Percentiles rank a stretch among this genome's conserved stretches.
These are phyloP conservation scores for Colletotrichum karsti DNA, from an alignment of 2,329 filamentous ascomycete genomes.

Conservation along the genomic window DNA sequence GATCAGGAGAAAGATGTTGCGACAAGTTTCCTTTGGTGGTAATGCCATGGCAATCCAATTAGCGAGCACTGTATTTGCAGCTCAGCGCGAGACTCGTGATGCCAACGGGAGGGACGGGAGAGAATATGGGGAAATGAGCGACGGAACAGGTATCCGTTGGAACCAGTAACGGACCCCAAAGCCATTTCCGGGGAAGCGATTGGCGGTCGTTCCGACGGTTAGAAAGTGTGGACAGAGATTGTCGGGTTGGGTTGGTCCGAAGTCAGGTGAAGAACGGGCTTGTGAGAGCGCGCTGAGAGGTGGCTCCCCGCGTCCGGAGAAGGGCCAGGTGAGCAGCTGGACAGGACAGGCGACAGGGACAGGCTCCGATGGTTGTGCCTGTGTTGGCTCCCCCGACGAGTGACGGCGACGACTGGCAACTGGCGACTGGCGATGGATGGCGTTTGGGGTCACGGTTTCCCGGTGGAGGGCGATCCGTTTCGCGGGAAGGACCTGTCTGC, in stretches of 20 bases:
- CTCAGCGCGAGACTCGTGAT: slow-evolving; percentile 21
- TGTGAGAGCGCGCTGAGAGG: too few species aligned
- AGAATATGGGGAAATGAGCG: slow-evolving; percentile 5
- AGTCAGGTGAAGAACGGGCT: slow-evolving; percentile 1
- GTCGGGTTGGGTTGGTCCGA: slow-evolving; percentile 23
- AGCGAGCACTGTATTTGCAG: slow-evolving; percentile 19
- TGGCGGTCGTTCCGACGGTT: slow-evolving; percentile 25
- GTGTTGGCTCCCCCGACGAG: not conserved
- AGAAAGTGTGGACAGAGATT: not conserved
- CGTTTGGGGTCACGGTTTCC: slow-evolving; percentile 2
- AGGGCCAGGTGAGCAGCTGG: slow-evolving; percentile 15
- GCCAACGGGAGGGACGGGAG: not conserved
- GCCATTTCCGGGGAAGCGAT: slow-evolving; percentile 18
- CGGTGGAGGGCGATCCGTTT: slow-evolving; percentile 25
- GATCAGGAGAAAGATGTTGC: not conserved
- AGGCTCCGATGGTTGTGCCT: not conserved
- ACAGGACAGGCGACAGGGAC: slow-evolving; percentile 6
- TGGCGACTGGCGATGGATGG: not conserved
- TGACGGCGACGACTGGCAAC: not conserved
- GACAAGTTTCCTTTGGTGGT: not conserved
- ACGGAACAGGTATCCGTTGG: slow-evolving; percentile 18
- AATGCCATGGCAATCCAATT: slow-evolving; percentile 21
- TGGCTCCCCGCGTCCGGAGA: too few species aligned
- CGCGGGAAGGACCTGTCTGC: too few species aligned
- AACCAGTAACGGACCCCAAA: not conserved